These are phyloP conservation scores for Podospora didyma DNA, from an alignment of 495 filamentous ascomycete species.

Conservation along the genomic window DNA sequence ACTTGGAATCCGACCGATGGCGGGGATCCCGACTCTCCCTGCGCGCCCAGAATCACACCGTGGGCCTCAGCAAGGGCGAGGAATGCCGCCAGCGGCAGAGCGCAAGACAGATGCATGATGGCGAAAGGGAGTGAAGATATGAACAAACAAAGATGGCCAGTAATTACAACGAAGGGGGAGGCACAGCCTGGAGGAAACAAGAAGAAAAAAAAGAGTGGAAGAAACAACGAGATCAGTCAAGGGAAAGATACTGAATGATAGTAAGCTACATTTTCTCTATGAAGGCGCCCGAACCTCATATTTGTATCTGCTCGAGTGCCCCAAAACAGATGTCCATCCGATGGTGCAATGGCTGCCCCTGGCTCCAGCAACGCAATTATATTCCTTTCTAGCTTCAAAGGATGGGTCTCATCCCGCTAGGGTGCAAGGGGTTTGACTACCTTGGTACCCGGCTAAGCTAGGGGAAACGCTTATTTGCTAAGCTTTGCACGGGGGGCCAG, in stretches of 20 bases:
- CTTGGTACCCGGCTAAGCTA: too few species aligned
- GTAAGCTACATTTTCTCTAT: neutral
- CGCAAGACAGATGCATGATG: conserved; percentile 1
- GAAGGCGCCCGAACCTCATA: neutral
- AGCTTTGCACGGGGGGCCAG: too few species aligned
- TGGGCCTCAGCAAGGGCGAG: conserved; percentile 35
- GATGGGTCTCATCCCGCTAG: neutral
- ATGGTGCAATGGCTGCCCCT: neutral
- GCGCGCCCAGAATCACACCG: conserved; percentile 39
- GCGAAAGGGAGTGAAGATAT: neutral
- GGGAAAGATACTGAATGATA: neutral
- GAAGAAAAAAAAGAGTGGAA: conserved; percentile 2
- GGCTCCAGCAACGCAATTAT: neutral
- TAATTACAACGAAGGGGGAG: conserved; percentile 1
- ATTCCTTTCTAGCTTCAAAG: neutral
- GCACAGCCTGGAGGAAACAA: conserved; percentile 10
- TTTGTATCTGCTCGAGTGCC: neutral
- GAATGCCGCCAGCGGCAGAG: conserved; percentile 32
- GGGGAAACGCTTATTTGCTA: too few species aligned
- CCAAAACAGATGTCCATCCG: neutral
- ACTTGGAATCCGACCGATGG: conserved; percentile 44
- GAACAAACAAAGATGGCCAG: neutral
- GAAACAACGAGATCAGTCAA: neutral
- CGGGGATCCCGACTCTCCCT: conserved; percentile 36
- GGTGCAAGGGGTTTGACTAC: too few species aligned